phyloP scores from a whole-genome alignment of 768 basidiomycete genomes.

The Grammothele lineata region DNA sequence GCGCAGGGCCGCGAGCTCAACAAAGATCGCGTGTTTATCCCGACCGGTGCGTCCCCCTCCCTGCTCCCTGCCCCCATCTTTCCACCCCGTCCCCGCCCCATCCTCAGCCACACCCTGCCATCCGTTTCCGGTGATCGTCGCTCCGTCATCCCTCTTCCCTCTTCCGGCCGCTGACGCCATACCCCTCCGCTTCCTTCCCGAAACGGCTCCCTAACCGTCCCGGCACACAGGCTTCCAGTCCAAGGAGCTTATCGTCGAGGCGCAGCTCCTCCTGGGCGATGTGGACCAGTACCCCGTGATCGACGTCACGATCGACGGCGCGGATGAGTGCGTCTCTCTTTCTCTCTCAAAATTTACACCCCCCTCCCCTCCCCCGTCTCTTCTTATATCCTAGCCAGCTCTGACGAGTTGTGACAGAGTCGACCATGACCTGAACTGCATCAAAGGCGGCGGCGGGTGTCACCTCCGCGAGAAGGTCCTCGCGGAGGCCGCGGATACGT shows the following conservation, averaged over 20 bases:
- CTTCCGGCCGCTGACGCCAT: too few species aligned
- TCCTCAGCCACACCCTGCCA: too few species aligned
- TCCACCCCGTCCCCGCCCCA: too few species aligned
- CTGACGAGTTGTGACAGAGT: slow-evolving; percentile 62
- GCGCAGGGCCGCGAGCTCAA: slow-evolving; percentile 77
- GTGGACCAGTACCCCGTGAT: slow-evolving; percentile 84
- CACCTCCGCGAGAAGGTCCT: slow-evolving; percentile 96
- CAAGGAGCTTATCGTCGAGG: slow-evolving; percentile 86
- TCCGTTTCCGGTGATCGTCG: too few species aligned
- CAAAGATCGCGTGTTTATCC: slow-evolving; percentile 80
- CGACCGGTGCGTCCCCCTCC: slow-evolving; percentile 53
- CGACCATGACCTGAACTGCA: slow-evolving; percentile 80
- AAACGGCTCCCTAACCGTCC: too few species aligned
- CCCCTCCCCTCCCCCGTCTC: too few species aligned
- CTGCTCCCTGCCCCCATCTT: too few species aligned
- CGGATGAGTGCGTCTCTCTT: slow-evolving; percentile 87
- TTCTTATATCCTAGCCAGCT: too few species aligned
- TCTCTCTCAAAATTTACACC: too few species aligned
- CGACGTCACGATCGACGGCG: slow-evolving; percentile 97
- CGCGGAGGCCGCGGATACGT: slow-evolving; percentile 92
- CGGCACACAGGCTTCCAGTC: slow-evolving; percentile 87
- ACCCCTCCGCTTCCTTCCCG: too few species aligned
- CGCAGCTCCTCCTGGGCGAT: slow-evolving; percentile 77
- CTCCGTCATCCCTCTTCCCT: too few species aligned
- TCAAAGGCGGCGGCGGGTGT: slow-evolving; percentile 97